Base-by-base conservation (phyloP, 2,329 filamentous ascomycete genomes). In the Penicillium oxalicum region DNA sequence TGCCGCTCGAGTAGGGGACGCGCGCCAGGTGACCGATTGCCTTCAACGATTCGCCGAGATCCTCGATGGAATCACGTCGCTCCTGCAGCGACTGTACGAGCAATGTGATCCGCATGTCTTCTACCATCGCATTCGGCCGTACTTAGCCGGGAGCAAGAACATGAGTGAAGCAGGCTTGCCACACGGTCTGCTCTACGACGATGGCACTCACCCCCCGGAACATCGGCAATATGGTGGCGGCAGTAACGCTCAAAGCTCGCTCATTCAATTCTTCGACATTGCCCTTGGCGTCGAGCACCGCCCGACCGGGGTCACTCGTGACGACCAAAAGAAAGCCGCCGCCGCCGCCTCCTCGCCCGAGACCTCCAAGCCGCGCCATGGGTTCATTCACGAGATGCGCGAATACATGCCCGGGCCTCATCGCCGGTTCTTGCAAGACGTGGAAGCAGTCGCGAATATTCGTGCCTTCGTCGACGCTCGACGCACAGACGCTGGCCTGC, bases 181-280 rank as follows among this genome's bases (percentile, higher is more conserved):
- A 0, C 77, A 84, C 51, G 93, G 93, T 18, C 84, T 98, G 44
- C 74, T 91, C 42, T 97, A 96, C 66, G 90, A 96, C 58, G 82
- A 89, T 55, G 88, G 86, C 18, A 81, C 80, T 9, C 85, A 83
- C 26, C 76, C 73, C 9, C 77, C 82, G 29, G 74, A 78, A 4
- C 95, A 89, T 65, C 83, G 86, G 27, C 88, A 96, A 64, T 95
- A 90, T 67, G 87, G 87, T 53, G 93, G 93, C 36, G 93, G 93
- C 28, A 96, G 90, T 72, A 97, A 98, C 63, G 93, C 93, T 0
- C 93, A 98, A 70, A 95, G 89, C 75, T 96, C 91, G 49, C 75
- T 97, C 51, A 93, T 98, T 53, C 93, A 98, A 61, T 96, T 97
- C 74, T 97, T 97, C 64, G 93, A 98, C 67, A 83, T 97, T 43